Percentiles rank a stretch among this genome's conserved stretches.
phyloP scores from a whole-genome alignment of 176 grass and related monocot species.

The Saccharum spontaneum region DNA sequence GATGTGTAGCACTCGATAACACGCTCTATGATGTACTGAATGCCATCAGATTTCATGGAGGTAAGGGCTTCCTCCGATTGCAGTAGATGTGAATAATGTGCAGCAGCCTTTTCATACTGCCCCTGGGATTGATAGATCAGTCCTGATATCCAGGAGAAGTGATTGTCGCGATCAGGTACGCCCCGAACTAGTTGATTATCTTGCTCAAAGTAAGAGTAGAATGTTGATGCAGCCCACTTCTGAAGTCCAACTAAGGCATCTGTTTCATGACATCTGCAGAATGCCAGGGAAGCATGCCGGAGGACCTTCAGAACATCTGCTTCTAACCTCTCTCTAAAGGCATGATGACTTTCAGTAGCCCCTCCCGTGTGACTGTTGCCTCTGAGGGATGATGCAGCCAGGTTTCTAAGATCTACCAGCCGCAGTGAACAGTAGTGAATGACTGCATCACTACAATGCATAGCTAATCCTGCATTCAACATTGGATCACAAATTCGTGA shows the following conservation, averaged over 20 bases:
- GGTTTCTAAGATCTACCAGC: slow-evolving; percentile 71
- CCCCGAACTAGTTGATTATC: slow-evolving; percentile 42
- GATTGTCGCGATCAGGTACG: slow-evolving; percentile 47
- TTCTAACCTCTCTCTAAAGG: slow-evolving; percentile 69
- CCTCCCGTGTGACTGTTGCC: slow-evolving; percentile 53
- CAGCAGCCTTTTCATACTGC: slow-evolving; percentile 91
- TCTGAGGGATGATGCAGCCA: slow-evolving; percentile 62
- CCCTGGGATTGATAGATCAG: slow-evolving; percentile 85
- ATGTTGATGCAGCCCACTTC: slow-evolving; percentile 67
- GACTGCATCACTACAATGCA: slow-evolving; percentile 76
- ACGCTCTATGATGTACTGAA: slow-evolving; percentile 88
- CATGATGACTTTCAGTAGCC: slow-evolving; percentile 52
- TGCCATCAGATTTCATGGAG: slow-evolving; percentile 87
- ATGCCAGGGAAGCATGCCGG: slow-evolving; percentile 79
- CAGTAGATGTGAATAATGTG: slow-evolving; percentile 84
- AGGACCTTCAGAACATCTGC: slow-evolving; percentile 73
- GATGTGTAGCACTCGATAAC: slow-evolving; percentile 93
- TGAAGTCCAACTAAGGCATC: slow-evolving; percentile 88
- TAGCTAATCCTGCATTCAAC: slow-evolving; percentile 88
- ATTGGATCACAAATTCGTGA: slow-evolving; percentile 98
- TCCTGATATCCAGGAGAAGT: slow-evolving; percentile 92
- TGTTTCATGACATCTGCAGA: slow-evolving; percentile 82
- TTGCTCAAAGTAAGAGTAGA: slow-evolving; percentile 70
- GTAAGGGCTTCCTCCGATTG: slow-evolving; percentile 79
- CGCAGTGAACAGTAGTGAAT: slow-evolving; percentile 76